phyloP scores from a whole-genome alignment of 352 stramenopile species.

The Globisporangium takayamanum region DNA sequence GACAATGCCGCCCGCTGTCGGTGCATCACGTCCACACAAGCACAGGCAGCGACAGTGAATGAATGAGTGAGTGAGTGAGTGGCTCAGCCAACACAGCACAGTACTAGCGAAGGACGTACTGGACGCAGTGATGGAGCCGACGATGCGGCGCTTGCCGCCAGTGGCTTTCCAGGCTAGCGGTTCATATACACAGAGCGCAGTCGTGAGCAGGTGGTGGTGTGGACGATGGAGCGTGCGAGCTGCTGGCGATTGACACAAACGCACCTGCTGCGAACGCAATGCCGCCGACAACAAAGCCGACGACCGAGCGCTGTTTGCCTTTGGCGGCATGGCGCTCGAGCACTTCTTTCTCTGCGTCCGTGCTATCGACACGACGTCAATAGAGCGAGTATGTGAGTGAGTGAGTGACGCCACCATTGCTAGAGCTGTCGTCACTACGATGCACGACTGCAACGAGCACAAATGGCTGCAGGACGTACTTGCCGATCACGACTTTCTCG shows the following conservation, averaged over 20 bases:
- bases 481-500: constrained; percentile 41
- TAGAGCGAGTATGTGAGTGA: not conserved
- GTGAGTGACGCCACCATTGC: too few species aligned
- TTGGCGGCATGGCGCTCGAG: constrained; percentile 41
- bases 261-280: constrained; percentile 20
- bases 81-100: not conserved
- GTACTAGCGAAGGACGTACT: constrained; percentile 19
- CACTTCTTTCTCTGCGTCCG: constrained; percentile 53
- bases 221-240: not conserved
- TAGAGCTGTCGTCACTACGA: too few species aligned
- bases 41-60: too few species aligned
- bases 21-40: not conserved
- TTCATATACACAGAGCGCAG: constrained; percentile 12
- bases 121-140: constrained; percentile 29
- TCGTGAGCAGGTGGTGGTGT: not conserved
- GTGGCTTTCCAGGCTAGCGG: constrained; percentile 32
- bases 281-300: constrained; percentile 37
- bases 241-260: not conserved
- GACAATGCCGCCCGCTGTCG: constrained; percentile 20
- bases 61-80: not conserved
- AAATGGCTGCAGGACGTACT: constrained; percentile 26
- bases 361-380: constrained; percentile 20
- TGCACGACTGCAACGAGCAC: not conserved
- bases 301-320: constrained; percentile 34
- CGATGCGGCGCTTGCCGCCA: constrained; percentile 30